Conservation (phyloP, 192 early-diverging fungal species). For the Podila clonocystis region DNA sequence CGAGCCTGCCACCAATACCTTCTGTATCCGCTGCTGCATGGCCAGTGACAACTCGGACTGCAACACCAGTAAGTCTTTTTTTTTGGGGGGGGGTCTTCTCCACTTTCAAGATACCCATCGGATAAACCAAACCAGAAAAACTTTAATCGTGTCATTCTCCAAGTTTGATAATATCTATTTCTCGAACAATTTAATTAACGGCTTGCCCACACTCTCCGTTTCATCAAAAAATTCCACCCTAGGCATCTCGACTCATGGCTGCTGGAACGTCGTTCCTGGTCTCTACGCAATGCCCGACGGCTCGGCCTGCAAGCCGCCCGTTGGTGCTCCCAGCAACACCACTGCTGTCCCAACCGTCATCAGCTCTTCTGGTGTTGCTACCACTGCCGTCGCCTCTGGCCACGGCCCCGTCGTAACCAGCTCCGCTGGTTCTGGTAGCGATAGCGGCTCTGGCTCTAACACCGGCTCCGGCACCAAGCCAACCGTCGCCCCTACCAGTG, state of each 20-base stretch:
- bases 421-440: too few species aligned
- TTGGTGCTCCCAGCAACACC: neutral
- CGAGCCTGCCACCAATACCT: conserved; percentile 54
- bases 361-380: neutral
- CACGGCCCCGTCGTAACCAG: too few species aligned
- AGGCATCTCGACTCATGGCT: conserved; percentile 16
- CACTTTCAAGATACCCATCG: too few species aligned
- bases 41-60: conserved; percentile 1
- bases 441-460: neutral
- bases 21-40: conserved; percentile 44
- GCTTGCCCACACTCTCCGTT: too few species aligned
- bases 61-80: conserved; percentile 15
- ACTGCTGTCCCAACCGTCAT: neutral
- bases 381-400: neutral
- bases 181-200: too few species aligned
- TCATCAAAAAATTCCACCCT: too few species aligned
- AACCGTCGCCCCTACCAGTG: neutral
- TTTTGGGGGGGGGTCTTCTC: too few species aligned
- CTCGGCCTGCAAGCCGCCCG: conserved; percentile 2
- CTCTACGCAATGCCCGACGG: conserved; percentile 30
- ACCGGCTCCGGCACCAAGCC: neutral
- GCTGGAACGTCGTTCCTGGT: conserved; percentile 33
- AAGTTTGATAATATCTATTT: too few species aligned
- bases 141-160: too few species aligned
- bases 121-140: too few species aligned